Base-by-base conservation (phyloP, 1,139 yeast species). In the Saccharomyces hybrid region DNA sequence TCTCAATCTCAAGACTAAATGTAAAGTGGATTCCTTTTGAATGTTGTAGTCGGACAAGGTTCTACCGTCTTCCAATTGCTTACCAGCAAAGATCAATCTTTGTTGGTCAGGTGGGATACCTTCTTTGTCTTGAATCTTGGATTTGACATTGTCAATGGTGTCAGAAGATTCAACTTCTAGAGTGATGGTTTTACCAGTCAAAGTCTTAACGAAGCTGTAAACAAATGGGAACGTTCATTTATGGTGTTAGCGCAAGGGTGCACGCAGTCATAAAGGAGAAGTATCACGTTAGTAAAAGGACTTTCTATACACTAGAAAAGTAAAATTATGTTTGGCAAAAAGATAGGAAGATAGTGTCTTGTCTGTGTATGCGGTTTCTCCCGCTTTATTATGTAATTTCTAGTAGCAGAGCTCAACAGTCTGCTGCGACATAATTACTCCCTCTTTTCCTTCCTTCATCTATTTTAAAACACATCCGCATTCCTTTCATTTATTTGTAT, bases 81-180 rank as follows among this genome's bases (percentile, higher is more conserved):
- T 88, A 79, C 96, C 96, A 66, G 95, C 95, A 70, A 88, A 88
- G 78, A 88, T 88, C 74, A 88, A 81, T 78, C 96, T 85, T 79
- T 88, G 95, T 77, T 88, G 96, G 79, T 87, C 95, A 72, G 95
- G 95, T 74, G 96, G 96, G 67, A 88, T 88, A 72, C 95, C 95
- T 78, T 88, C 96, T 82, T 87, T 87, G 82, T 88, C 95, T 79
- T 87, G 95, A 74, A 88, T 88, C 84, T 88, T 88, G 72, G 91
- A 80, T 82, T 88, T 88, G 80, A 88, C 95, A 72, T 88, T 88
- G 83, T 88, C 95, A 76, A 88, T 88, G 73, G 95, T 87, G 83
- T 88, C 96, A 67, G 93, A 85, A 69, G 95, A 86, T 81, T 88
- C 96, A 71, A 88, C 96, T 82, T 88, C 96, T 73, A 88, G 85